Conservation (phyloP, 139 green algal species). For the Coelastrella sp. region DNA sequence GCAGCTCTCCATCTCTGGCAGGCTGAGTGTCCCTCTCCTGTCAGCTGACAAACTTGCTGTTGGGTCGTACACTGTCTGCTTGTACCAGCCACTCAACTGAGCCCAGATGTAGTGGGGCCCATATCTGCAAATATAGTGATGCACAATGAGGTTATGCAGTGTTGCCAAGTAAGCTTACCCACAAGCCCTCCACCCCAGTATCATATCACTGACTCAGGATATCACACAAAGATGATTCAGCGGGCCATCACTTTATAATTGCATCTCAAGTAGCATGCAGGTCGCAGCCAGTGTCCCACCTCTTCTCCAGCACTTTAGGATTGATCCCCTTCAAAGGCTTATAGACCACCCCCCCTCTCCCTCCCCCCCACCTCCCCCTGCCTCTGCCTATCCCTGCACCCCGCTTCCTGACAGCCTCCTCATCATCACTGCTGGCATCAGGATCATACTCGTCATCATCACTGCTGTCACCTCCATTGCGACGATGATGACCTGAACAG, state of each 20-base stretch:
- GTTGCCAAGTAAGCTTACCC: too few species aligned
- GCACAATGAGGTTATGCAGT: not conserved
- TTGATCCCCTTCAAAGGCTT: not conserved
- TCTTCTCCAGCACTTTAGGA: slow-evolving; percentile 35
- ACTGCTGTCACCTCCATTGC: not conserved
- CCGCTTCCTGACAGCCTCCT: not conserved
- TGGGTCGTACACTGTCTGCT: slow-evolving; percentile 91
- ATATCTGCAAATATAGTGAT: slow-evolving; percentile 71
- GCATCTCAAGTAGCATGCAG: too few species aligned
- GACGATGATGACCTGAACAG: not conserved
- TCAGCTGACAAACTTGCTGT: slow-evolving; percentile 85
- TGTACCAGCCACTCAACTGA: slow-evolving; percentile 90
- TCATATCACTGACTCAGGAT: too few species aligned
- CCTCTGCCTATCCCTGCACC: not conserved
- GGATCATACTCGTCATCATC: not conserved
- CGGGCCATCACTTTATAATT: too few species aligned
- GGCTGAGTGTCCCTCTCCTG: slow-evolving; percentile 81
- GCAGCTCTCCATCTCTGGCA: slow-evolving; percentile 86
- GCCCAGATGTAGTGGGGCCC: slow-evolving; percentile 85
- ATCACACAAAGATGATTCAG: not conserved
- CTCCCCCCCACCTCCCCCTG: not conserved
- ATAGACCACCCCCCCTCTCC: not conserved
- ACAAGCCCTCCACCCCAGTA: too few species aligned
- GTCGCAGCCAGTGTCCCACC: not conserved
- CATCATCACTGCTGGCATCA: slow-evolving; percentile 32